A percentile compares a stretch with the other conserved stretches of the same genome.
Evolutionary conservation across 1,284 basidiomycete genomes (phyloP).

Genomic region (Heliocybe sulcata): DNA sequence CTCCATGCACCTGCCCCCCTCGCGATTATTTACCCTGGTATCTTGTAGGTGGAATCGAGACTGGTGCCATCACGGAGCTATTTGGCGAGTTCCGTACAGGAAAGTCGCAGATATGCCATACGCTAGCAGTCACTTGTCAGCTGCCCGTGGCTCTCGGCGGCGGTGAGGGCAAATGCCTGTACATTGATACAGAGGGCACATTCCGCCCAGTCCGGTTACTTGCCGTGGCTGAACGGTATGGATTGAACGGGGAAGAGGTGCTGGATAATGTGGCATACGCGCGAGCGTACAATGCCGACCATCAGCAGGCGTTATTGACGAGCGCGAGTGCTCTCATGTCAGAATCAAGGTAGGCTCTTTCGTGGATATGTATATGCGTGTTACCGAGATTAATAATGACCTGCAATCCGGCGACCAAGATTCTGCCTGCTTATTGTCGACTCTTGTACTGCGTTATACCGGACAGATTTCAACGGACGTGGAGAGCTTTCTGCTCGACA

Average conservation of each 20-base stretch:
- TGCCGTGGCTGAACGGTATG: slow-evolving; percentile 92
- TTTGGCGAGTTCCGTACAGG: slow-evolving; percentile 99
- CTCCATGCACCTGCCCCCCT: background rate
- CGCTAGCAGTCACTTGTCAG: slow-evolving; percentile 96
- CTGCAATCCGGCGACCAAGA: slow-evolving; percentile 31
- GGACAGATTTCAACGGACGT: slow-evolving; percentile 94
- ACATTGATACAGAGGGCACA: slow-evolving; percentile 98
- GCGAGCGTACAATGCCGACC: slow-evolving; percentile 97
- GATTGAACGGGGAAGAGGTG: slow-evolving; percentile 95
- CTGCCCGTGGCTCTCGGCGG: slow-evolving; percentile 97
- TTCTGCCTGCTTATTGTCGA: slow-evolving; percentile 97
- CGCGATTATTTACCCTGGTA: slow-evolving; percentile 2
- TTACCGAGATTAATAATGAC: slow-evolving; percentile 5
- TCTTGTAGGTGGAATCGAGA: slow-evolving; percentile 85
- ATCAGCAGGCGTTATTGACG: slow-evolving; percentile 87
- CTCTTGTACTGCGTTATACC: slow-evolving; percentile 93
- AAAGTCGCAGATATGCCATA: slow-evolving; percentile 98
- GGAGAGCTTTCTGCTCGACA: slow-evolving; percentile 95
- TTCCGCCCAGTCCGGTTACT: slow-evolving; percentile 95
- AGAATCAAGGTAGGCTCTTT: slow-evolving; percentile 71
- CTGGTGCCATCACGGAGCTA: slow-evolving; percentile 96
- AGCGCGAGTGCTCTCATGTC: slow-evolving; percentile 97
- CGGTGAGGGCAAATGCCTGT: slow-evolving; percentile 97
- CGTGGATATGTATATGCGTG: slow-evolving; percentile 12
- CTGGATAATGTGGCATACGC: slow-evolving; percentile 99